Conservation (phyloP, 2,329 filamentous ascomycete genomes). For the Aspergillus aculeatus region DNA sequence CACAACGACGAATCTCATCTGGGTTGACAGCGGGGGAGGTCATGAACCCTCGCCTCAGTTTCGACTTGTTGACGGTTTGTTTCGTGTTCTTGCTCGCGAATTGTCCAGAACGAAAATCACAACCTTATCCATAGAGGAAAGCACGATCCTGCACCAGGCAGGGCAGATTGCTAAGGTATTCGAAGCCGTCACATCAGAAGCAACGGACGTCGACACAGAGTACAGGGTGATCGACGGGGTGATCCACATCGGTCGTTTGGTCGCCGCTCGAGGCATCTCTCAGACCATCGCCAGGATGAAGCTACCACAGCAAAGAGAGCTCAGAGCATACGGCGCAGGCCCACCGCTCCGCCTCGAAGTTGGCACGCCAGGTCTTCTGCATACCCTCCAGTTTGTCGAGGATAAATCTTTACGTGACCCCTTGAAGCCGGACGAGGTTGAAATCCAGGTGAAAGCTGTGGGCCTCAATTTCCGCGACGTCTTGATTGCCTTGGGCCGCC, state of each 20-base stretch:
- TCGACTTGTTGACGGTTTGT: conserved; percentile 14
- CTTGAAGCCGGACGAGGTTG: conserved; percentile 19
- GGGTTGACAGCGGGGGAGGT: conserved; percentile 13
- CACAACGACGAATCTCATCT: conserved; percentile 6
- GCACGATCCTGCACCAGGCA: not conserved
- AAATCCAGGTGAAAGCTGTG: conserved; percentile 23
- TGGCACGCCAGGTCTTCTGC: conserved; percentile 19
- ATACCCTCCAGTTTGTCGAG: conserved; percentile 19
- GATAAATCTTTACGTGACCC: conserved; percentile 4
- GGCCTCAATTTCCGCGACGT: conserved; percentile 27
- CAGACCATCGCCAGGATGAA: not conserved
- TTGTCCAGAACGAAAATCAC: conserved; percentile 2
- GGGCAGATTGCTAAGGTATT: conserved; percentile 7
- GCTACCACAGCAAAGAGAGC: not conserved
- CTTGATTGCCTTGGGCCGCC: conserved; percentile 1
- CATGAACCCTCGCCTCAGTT: conserved; percentile 7
- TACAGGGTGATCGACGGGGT: conserved; percentile 10
- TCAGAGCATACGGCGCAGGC: not conserved
- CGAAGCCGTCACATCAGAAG: not conserved
- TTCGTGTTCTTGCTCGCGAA: conserved; percentile 10
- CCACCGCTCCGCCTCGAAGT: conserved; percentile 16
- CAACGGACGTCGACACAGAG: conserved; percentile 2
- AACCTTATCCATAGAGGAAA: conserved; percentile 6
- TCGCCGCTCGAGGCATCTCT: conserved; percentile 1
- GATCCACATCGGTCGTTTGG: conserved; percentile 11